Percentiles rank a stretch among this genome's conserved stretches.
Conservation (phyloP, 305 asterid genomes). For the Rubia tinctorum region DNA sequence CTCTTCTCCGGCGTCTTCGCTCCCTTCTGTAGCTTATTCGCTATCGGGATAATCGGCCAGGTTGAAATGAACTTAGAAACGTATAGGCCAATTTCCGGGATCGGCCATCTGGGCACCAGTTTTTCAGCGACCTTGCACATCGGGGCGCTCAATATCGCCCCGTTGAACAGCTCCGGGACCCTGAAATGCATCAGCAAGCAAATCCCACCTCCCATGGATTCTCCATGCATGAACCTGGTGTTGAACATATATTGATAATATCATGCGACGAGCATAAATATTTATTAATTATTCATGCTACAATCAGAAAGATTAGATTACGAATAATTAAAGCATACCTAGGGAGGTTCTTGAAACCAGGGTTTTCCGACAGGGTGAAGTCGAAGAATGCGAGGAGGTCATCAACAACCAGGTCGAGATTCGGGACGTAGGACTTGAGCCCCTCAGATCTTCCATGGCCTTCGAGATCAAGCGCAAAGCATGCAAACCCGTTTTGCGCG, state of each 20-base stretch:
- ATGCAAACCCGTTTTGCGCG: constrained; percentile 76
- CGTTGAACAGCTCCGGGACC: constrained; percentile 39
- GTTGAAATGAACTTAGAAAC: constrained; percentile 64
- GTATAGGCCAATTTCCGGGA: constrained; percentile 49
- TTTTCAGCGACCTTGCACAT: constrained; percentile 87
- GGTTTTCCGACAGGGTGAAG: constrained; percentile 32
- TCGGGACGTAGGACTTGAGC: constrained; percentile 71
- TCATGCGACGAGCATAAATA: too few species aligned
- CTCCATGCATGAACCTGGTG: constrained; percentile 53
- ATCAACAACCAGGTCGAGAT: constrained; percentile 54
- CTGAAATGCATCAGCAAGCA: constrained; percentile 62
- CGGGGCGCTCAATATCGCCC: constrained; percentile 74
- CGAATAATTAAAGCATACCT: constrained; percentile 12
- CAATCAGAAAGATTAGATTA: too few species aligned
- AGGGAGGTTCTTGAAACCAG: constrained; percentile 30
- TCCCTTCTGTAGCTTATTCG: constrained; percentile 72
- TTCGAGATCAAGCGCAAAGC: constrained; percentile 82
- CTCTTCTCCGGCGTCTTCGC: constrained; percentile 72
- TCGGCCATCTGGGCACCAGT: constrained; percentile 74
- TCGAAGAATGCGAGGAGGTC: constrained; percentile 57
- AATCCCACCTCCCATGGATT: constrained; percentile 95
- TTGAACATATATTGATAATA: too few species aligned
- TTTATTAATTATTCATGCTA: too few species aligned
- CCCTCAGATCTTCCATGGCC: constrained; percentile 91
- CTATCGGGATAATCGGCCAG: constrained; percentile 67